phyloP scores from a whole-genome alignment of 192 early-diverging fungal species.

The Linnemannia elongata region DNA sequence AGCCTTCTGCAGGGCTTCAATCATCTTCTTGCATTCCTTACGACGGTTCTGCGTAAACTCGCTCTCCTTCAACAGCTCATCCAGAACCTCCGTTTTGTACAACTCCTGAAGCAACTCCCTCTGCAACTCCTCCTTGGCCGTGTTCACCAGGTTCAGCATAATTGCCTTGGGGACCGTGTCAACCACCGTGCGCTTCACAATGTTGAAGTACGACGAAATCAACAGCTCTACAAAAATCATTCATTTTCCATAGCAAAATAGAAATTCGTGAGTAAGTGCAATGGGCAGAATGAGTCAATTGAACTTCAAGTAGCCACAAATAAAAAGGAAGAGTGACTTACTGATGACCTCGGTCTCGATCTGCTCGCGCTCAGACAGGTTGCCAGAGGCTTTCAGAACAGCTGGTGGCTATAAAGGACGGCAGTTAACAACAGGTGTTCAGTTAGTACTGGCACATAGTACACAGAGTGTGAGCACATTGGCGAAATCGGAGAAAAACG shows the following conservation, averaged over 20 bases:
- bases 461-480: neutral
- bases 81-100: constrained; percentile 95
- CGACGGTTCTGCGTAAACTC: constrained; percentile 92
- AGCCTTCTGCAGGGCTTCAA: constrained; percentile 88
- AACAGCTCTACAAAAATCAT: constrained; percentile 78
- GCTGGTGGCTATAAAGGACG: constrained; percentile 77
- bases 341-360: constrained; percentile 99
- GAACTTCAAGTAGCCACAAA: neutral
- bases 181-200: constrained; percentile 97
- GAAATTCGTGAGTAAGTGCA: neutral
- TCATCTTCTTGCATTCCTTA: constrained; percentile 99
- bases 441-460: neutral
- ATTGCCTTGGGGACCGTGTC: constrained; percentile 99
- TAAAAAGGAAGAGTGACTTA: constrained; percentile 56
- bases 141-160: constrained; percentile 95
- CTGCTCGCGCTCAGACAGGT: constrained; percentile 95
- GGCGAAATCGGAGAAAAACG: no score
- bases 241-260: neutral
- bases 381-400: constrained; percentile 95
- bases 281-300: neutral
- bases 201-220: constrained; percentile 98
- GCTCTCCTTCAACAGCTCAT: constrained; percentile 96
- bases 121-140: constrained; percentile 94
- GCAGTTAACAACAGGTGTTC: neutral
- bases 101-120: constrained; percentile 94